Conservation (phyloP, 768 basidiomycete species). For the Auricularia auricula-judae region DNA sequence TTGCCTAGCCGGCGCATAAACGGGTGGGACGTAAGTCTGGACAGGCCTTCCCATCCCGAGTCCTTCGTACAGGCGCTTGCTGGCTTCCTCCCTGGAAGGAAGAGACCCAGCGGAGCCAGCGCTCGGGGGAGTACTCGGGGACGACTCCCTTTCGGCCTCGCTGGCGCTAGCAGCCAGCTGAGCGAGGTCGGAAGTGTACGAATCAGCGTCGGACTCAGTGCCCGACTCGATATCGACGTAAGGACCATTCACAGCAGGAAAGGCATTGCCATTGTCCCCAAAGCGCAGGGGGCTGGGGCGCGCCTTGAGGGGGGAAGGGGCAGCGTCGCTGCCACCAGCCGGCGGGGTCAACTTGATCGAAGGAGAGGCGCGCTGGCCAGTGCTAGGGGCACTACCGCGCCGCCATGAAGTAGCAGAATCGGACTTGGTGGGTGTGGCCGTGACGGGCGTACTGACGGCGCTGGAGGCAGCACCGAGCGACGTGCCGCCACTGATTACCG, state of each 20-base stretch:
- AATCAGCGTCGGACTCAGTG: conserved; percentile 37
- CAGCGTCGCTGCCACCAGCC: conserved; percentile 35
- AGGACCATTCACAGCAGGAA: conserved; percentile 32
- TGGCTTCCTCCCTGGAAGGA: conserved; percentile 66
- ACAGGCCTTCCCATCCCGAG: conserved; percentile 71
- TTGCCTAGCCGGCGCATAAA: conserved; percentile 39
- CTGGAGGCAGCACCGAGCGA: conserved; percentile 48
- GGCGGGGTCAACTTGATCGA: conserved; percentile 62
- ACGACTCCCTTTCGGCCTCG: conserved; percentile 29
- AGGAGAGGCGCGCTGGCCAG: conserved; percentile 51
- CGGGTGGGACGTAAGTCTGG: conserved; percentile 2
- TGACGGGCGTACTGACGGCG: conserved; percentile 18
- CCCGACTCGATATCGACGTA: conserved; percentile 45
- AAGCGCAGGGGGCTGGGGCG: neutral
- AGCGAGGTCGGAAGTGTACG: conserved; percentile 17
- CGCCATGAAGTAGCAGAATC: conserved; percentile 75
- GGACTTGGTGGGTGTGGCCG: conserved; percentile 57
- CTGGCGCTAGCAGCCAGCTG: conserved; percentile 1
- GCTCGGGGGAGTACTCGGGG: conserved; percentile 68
- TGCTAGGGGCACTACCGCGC: conserved; percentile 47
- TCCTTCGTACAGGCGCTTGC: conserved; percentile 82
- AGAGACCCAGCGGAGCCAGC: conserved; percentile 57
- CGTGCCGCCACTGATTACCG: conserved; percentile 62
- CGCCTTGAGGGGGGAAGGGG: neutral
- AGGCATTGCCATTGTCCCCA: conserved; percentile 26